Percentiles rank a stretch among this genome's conserved stretches.
phyloP scores from a whole-genome alignment of 495 filamentous ascomycete genomes.

The Hypoxylon lienhwacheense region DNA sequence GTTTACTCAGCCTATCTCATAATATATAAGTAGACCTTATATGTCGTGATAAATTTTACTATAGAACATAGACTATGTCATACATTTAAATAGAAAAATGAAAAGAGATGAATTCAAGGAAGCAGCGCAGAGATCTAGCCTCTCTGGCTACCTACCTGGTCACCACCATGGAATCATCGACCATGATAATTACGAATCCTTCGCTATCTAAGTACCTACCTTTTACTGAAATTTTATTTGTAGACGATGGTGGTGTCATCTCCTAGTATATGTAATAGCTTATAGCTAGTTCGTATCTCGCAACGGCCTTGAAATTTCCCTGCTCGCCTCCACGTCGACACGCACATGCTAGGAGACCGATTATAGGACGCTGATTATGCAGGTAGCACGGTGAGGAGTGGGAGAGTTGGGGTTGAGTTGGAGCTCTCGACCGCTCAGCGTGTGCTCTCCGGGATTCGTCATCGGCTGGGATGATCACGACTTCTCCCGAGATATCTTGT shows the following conservation, averaged over 20 bases:
- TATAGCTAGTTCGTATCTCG: not conserved
- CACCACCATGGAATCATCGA: conserved; percentile 23
- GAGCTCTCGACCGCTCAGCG: conserved; percentile 22
- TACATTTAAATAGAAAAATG: too few species aligned
- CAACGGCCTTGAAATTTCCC: not conserved
- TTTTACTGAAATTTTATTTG: too few species aligned
- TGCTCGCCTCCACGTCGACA: not conserved
- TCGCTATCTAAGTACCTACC: not conserved
- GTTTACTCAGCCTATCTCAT: too few species aligned
- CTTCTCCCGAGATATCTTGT: conserved; percentile 5
- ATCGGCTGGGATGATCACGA: conserved; percentile 35
- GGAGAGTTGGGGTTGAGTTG: conserved; percentile 1
- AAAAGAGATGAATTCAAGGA: too few species aligned
- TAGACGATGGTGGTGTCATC: conserved; percentile 13
- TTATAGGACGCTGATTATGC: too few species aligned
- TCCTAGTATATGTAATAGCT: conserved; percentile 2
- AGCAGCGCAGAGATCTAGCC: too few species aligned
- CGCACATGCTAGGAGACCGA: not conserved
- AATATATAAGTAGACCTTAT: too few species aligned
- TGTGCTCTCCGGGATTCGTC: conserved; percentile 25
- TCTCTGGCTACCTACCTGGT: too few species aligned
- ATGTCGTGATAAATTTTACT: too few species aligned
- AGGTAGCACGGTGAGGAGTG: conserved; percentile 6
- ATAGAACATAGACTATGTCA: not conserved
- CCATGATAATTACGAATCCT: conserved; percentile 31